These are phyloP conservation scores for Stevia rebaudiana DNA, from an alignment of 140 eudicot genomes.

Conservation along the genomic window DNA sequence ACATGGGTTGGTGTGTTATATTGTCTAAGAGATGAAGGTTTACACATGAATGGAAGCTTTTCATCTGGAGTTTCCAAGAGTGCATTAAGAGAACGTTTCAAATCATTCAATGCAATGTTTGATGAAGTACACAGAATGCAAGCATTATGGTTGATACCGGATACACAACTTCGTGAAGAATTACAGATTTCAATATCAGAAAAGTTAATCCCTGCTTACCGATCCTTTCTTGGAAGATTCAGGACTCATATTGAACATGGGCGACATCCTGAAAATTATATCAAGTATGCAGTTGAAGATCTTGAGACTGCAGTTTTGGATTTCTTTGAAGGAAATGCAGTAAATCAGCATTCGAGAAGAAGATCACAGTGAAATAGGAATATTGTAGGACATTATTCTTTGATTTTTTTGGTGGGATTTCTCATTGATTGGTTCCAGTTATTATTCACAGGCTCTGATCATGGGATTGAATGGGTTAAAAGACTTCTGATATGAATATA, in stretches of 20 bases:
- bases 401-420: conserved; percentile 33
- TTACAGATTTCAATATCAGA: conserved; percentile 30
- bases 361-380: conserved; percentile 46
- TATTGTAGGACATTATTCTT: conserved; percentile 52
- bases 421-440: conserved; percentile 20
- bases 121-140: conserved; percentile 33
- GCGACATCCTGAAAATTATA: conserved; percentile 47
- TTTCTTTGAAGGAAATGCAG: conserved; percentile 53
- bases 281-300: conserved; percentile 55
- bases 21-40: conserved; percentile 47
- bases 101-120: conserved; percentile 37
- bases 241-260: conserved; percentile 34
- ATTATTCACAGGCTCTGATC: conserved; percentile 19
- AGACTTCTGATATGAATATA: neutral
- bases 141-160: conserved; percentile 34
- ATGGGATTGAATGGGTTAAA: neutral
- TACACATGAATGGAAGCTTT: conserved; percentile 39
- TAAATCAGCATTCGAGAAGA: conserved; percentile 52
- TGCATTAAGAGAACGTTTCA: conserved; percentile 31
- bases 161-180: conserved; percentile 35
- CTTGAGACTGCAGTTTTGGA: conserved; percentile 44
- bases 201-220: conserved; percentile 41
- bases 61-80: conserved; percentile 33
- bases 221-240: conserved; percentile 39
- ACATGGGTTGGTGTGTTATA: conserved; percentile 39